Base-by-base conservation (phyloP, 371 early-diverging fungal genomes). In the Nematocida parisii region DNA sequence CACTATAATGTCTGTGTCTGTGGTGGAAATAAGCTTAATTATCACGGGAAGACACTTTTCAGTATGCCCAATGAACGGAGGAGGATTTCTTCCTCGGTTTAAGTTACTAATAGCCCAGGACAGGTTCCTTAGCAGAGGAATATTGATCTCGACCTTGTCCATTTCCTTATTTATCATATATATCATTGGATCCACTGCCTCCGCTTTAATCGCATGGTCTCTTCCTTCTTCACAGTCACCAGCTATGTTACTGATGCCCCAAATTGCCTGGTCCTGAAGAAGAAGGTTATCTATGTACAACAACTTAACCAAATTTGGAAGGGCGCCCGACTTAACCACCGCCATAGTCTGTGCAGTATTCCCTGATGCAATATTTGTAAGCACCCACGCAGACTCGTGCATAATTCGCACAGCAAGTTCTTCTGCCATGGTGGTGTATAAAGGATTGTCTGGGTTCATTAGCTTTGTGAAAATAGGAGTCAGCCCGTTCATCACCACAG, bases 241-340 rank as follows among this genome's bases (percentile, higher is more conserved):
- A 54, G 99, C 95, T 89, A 99, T 97, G 89, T 99, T 99, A 80
- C 98, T 98, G 54, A 99, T 90, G 11, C 97, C 98, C 99, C 99
- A 99, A 54, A 97, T 96, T 67, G 95, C 95, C 90, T 98, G 98
- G 88, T 99, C 99, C 81, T 92, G 92, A 45, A 99, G 94, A 87
- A 94, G 95, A 45, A 91, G 88, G 73, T 91, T 91, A 40, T 89
- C 89, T 71, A 93, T 93, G 81, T 90, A 87, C 47, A 99, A 89
- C 67, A 99, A 90, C 84, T 92, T 89, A 72, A 97, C 91, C 83
- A 99, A 94, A 66, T 90, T 87, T 71, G 94, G 95, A 45, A 97
- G 92, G 5, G 97, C 97, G 62, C 93, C 93, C 61, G 91, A 87
- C 50, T 95, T 90, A 66, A 97, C 91, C n/a, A 97, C 95, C 52